phyloP scores from a whole-genome alignment of 2,329 filamentous ascomycete species.

The Phialophora chinensis region DNA sequence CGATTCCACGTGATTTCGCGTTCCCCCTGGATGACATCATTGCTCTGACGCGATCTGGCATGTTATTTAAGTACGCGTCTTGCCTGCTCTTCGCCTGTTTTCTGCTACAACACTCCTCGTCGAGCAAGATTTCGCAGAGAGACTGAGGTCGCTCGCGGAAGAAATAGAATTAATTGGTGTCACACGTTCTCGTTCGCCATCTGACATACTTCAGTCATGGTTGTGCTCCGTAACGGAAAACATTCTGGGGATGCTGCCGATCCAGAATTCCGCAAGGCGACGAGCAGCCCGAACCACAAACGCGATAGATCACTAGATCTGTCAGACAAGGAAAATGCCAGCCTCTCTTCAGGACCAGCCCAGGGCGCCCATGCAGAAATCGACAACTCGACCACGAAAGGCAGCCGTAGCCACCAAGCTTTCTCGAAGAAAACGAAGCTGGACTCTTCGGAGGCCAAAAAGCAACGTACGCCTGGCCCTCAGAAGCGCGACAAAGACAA shows the following conservation, averaged over 20 bases:
- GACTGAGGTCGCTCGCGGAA: background rate
- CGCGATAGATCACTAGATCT: background rate
- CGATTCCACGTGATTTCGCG: slow-evolving; percentile 5
- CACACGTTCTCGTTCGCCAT: background rate
- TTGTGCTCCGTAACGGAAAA: slow-evolving; percentile 1
- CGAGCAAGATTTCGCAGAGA: background rate
- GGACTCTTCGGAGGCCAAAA: background rate
- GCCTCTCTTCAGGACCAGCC: background rate
- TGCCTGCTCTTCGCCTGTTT: background rate
- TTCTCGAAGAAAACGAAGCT: background rate
- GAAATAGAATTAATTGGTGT: background rate
- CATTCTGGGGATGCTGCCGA: background rate
- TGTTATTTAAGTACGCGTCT: background rate
- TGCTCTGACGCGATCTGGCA: background rate
- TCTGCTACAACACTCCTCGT: background rate
- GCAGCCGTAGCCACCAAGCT: background rate
- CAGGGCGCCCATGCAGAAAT: background rate
- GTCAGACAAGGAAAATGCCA: background rate
- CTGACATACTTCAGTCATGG: background rate
- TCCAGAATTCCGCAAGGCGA: background rate
- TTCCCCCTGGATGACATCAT: slow-evolving; percentile 9
- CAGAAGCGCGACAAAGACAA: background rate
- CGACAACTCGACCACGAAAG: background rate
- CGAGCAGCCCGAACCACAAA: background rate
- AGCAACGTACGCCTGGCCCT: background rate